Base-by-base conservation (phyloP, 495 filamentous ascomycete genomes). In the Aspergillus incahuasiensis region DNA sequence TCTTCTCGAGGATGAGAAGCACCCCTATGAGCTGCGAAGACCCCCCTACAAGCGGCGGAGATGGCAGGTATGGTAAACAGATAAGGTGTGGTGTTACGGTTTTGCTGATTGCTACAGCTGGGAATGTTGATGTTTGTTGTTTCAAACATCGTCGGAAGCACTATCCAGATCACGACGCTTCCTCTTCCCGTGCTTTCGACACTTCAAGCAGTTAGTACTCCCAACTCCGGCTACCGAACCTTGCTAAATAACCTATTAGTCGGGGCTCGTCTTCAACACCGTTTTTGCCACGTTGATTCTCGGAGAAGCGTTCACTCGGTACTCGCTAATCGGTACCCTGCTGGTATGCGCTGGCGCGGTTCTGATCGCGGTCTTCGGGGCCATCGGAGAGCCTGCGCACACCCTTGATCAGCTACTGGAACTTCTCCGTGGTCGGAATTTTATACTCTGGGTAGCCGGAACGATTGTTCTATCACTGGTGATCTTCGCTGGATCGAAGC, bases 81-180 rank as follows among this genome's bases (percentile, higher is more conserved):
- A 43, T 11, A 39, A 40, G 7, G 3, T 28, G 8, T 28, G 25
- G 25, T 28, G n/a, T 28, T 4, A 28, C 8, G 8, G 4, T 4
- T 28, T 4, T 2, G 21, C 63, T 68, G 39, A 69, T 41, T 5
- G 40, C 13, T 19, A 28, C 56, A 85, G 77, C 68, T 97, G 54
- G 94, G 94, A 49, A 97, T 99, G 89, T 80, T 85, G 60, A 95
- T 99, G 84, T 99, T 97, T 75, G 82, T 99, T 57, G 74, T 96
- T 48, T 85, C 92, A 58, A 99, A 99, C 62, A 80, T 99, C 52
- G 78, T 97, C 49, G 94, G 94, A 20, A 96, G 91, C 69, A 91
- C 90, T 4, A 94, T 99, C 56, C 94, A 99, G 67, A 97, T 99
- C 66, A 97, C 94, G 6, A 97, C 91, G 5, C 80, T 99, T 43